phyloP scores from a whole-genome alignment of 148 eudicot genomes.

The Fagopyrum homotropicum region DNA sequence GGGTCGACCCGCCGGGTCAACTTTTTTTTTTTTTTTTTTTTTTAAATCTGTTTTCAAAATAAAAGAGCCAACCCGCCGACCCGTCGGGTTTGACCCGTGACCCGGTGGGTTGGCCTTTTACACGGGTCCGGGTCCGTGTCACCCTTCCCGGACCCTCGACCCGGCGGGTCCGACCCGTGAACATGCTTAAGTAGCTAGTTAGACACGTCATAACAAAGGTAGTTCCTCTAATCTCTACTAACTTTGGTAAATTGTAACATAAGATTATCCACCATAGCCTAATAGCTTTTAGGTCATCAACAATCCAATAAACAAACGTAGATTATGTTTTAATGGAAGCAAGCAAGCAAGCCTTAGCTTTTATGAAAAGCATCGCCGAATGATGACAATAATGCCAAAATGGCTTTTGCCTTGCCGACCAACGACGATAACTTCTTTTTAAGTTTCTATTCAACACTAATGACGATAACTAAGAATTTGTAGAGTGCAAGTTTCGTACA shows the following conservation, averaged over 20 bases:
- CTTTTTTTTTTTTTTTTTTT: too few species aligned
- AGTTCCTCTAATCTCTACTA: not conserved
- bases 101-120: too few species aligned
- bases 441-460: not conserved
- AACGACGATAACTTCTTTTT: not conserved
- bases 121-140: too few species aligned
- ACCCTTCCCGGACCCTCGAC: too few species aligned
- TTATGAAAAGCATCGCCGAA: conserved; percentile 2
- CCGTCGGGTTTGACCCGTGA: too few species aligned
- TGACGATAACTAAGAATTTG: not conserved
- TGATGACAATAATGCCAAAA: conserved; percentile 11
- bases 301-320: not conserved
- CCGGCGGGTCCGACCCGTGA: too few species aligned
- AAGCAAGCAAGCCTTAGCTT: conserved; percentile 9
- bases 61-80: too few species aligned
- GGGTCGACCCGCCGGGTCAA: too few species aligned
- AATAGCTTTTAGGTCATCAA: not conserved
- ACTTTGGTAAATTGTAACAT: not conserved
- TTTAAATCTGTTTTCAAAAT: too few species aligned
- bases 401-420: not conserved
- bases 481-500: conserved; percentile 9
- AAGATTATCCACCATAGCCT: not conserved
- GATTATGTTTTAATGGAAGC: not conserved
- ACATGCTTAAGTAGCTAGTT: too few species aligned
- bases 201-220: too few species aligned